Conservation (phyloP, 139 green algal species). For the Desmodesmus armatus region DNA sequence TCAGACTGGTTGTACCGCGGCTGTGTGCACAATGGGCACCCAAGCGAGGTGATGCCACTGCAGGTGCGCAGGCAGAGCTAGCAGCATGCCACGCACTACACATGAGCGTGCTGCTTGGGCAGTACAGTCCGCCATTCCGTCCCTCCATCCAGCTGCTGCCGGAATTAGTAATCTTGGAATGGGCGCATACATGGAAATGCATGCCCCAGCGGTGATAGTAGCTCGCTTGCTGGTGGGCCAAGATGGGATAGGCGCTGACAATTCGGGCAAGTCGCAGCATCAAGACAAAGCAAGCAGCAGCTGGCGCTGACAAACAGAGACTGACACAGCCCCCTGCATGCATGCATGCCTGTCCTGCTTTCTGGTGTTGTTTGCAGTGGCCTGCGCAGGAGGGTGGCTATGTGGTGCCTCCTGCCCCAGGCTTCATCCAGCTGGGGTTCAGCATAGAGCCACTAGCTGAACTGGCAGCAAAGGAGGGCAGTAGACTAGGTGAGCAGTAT, state of each 20-base stretch:
- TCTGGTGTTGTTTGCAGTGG: constrained; percentile 33
- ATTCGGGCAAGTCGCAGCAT: too few species aligned
- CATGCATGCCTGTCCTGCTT: background rate
- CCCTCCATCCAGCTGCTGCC: too few species aligned
- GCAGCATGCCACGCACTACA: too few species aligned
- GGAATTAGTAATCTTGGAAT: too few species aligned
- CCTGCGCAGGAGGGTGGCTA: constrained; percentile 27
- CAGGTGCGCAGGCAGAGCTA: constrained; percentile 45
- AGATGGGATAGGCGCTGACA: too few species aligned
- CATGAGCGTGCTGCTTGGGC: too few species aligned
- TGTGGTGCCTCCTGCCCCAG: constrained; percentile 8
- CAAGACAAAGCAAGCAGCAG: too few species aligned
- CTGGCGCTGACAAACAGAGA: background rate
- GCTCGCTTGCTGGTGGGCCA: too few species aligned
- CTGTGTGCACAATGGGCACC: constrained; percentile 60
- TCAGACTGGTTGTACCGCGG: constrained; percentile 67
- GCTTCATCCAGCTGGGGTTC: constrained; percentile 42
- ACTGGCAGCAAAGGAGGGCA: constrained; percentile 50
- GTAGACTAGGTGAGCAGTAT: constrained; percentile 55
- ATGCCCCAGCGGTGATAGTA: too few species aligned
- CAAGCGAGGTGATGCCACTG: constrained; percentile 69
- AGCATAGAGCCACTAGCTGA: constrained; percentile 52
- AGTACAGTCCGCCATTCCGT: too few species aligned
- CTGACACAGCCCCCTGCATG: too few species aligned
- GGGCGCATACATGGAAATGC: too few species aligned